These are phyloP conservation scores for Cucurbita maxima DNA, from an alignment of 306 rosid genomes.

Conservation along the genomic window DNA sequence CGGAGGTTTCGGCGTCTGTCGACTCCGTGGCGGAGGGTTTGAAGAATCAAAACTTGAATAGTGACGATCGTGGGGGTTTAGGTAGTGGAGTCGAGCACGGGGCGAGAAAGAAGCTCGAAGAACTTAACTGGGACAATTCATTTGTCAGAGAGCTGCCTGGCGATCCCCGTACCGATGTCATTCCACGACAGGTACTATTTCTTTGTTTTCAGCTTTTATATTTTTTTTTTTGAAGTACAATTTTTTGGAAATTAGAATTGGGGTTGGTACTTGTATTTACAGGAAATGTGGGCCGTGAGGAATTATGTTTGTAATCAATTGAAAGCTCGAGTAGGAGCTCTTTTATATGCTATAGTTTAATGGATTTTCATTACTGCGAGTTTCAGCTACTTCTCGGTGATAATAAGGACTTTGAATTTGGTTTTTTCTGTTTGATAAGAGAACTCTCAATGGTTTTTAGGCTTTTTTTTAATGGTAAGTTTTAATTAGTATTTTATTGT, in stretches of 20 bases:
- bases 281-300: background rate
- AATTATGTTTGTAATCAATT: background rate
- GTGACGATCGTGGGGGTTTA: conserved; percentile 1
- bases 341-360: background rate
- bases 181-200: conserved; percentile 57
- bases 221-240: background rate
- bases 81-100: background rate
- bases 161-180: conserved; percentile 57
- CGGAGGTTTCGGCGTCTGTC: conserved; percentile 29
- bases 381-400: background rate
- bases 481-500: background rate
- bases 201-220: background rate
- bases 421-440: background rate
- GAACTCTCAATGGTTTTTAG: background rate
- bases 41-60: conserved; percentile 39
- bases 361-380: background rate
- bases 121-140: conserved; percentile 87
- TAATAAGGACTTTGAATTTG: background rate
- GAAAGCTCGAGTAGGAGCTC: background rate
- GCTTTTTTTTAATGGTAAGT: no score
- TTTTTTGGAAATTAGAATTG: background rate
- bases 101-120: conserved; percentile 35
- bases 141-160: conserved; percentile 55
- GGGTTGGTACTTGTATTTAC: background rate
- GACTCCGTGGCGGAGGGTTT: conserved; percentile 53